Evolutionary conservation across 345 rosid genomes (phyloP).

Genomic region (Eucalyptus tenuipes): DNA sequence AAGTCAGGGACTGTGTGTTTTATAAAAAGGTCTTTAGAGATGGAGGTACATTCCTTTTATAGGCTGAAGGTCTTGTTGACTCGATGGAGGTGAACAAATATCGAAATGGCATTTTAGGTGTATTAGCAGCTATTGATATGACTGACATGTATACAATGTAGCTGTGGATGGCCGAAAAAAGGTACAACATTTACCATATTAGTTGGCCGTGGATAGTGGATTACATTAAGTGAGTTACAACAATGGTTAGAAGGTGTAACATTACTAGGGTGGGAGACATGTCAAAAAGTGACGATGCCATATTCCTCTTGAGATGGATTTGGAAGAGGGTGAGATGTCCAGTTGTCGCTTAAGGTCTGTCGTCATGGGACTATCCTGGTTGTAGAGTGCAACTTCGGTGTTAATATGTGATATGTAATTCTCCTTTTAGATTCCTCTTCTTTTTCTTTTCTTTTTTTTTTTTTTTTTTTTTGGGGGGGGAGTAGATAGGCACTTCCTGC

Average conservation of each 20-base stretch:
- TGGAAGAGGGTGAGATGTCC: background rate
- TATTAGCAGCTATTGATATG: background rate
- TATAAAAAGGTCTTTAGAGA: background rate
- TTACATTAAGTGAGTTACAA: background rate
- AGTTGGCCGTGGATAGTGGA: background rate
- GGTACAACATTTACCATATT: background rate
- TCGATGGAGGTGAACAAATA: background rate
- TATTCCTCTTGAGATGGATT: background rate
- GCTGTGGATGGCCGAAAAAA: background rate
- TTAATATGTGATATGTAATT: background rate
- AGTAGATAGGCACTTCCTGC: background rate
- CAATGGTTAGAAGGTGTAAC: background rate
- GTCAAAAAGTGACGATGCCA: background rate
- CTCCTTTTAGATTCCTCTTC: background rate
- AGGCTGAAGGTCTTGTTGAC: background rate
- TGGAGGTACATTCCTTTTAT: background rate
- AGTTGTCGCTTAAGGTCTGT: background rate
- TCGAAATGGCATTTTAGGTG: background rate
- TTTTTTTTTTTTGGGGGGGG: rapidly evolving
- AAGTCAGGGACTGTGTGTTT: background rate
- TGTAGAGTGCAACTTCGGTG: background rate
- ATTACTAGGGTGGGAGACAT: background rate
- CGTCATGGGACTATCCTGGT: background rate
- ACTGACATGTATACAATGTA: background rate
- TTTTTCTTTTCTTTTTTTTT: background rate